phyloP scores from a whole-genome alignment of 192 early-diverging fungal genomes.

The Phlyctochytrium bullatum region DNA sequence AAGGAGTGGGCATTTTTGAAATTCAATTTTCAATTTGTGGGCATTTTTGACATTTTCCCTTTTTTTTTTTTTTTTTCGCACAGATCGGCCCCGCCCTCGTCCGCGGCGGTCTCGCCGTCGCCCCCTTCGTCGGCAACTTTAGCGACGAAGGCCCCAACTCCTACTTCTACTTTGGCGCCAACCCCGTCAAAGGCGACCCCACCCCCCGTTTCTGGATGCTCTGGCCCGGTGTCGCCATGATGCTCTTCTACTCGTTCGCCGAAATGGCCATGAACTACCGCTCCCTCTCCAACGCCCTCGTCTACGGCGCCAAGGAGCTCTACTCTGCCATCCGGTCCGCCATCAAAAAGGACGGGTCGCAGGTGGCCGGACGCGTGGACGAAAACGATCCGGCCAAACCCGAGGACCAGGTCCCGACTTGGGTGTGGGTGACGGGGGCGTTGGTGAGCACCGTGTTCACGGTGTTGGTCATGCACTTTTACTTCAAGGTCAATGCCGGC shows the following conservation, averaged over 20 bases:
- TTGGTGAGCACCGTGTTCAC: conserved; percentile 57
- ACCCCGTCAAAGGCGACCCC: conserved; percentile 10
- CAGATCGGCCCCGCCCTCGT: conserved; percentile 60
- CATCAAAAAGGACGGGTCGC: conserved; percentile 5
- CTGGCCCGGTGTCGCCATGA: conserved; percentile 69
- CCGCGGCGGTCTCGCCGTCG: conserved; percentile 21
- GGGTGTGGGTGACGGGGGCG: conserved; percentile 64
- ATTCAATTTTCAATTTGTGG: no score
- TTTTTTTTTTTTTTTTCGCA: no score
- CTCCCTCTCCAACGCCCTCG: conserved; percentile 44
- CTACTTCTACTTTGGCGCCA: conserved; percentile 10
- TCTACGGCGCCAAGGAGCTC: conserved; percentile 22
- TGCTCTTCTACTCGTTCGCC: conserved; percentile 63
- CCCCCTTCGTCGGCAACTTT: conserved; percentile 28
- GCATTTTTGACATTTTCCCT: no score
- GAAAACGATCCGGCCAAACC: conserved; percentile 41
- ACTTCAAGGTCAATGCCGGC: conserved; percentile 70
- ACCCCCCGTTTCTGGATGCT: conserved; percentile 65
- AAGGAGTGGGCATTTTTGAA: no score
- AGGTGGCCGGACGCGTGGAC: conserved; percentile 14
- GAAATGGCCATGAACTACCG: conserved; percentile 53
- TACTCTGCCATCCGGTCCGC: background rate
- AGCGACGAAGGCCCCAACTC: conserved; percentile 8
- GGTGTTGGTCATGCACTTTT: conserved; percentile 49
- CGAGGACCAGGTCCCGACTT: conserved; percentile 59